Percentiles rank a stretch among this genome's conserved stretches.
Evolutionary conservation across 2,329 filamentous ascomycete genomes (phyloP).

Genomic region (Tolypocladium tundrense): DNA sequence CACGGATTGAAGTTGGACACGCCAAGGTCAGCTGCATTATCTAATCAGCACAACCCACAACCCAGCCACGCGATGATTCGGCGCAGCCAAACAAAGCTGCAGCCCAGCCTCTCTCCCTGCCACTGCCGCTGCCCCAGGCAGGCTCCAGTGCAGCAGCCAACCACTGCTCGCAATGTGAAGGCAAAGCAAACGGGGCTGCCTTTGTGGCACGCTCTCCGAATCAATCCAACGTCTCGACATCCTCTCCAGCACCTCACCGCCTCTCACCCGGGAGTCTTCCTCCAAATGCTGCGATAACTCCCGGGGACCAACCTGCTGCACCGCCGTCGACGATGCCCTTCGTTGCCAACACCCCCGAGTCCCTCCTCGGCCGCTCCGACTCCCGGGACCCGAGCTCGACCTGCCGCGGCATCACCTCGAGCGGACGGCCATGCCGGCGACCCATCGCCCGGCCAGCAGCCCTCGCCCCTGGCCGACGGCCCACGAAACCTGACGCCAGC

Average conservation of each 20-base stretch:
- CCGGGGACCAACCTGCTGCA: background rate
- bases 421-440: slow-evolving; percentile 75
- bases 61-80: background rate
- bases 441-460: slow-evolving; percentile 36
- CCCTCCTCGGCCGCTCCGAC: slow-evolving; percentile 66
- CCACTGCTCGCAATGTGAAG: background rate
- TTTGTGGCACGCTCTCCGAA: background rate
- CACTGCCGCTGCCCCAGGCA: background rate
- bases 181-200: background rate
- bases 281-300: background rate
- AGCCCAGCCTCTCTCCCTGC: background rate
- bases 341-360: slow-evolving; percentile 61
- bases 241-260: background rate
- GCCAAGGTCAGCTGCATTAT: background rate
- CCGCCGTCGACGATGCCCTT: slow-evolving; percentile 23
- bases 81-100: background rate
- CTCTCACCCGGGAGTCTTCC: background rate
- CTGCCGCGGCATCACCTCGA: slow-evolving; percentile 77
- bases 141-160: background rate
- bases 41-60: background rate
- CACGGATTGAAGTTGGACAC: too few species aligned
- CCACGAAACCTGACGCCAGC: slow-evolving; percentile 28
- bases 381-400: slow-evolving; percentile 76
- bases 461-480: slow-evolving; percentile 12
- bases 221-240: background rate